Conservation (phyloP, 2,329 filamentous ascomycete genomes). For the Talaromyces atroroseus region DNA sequence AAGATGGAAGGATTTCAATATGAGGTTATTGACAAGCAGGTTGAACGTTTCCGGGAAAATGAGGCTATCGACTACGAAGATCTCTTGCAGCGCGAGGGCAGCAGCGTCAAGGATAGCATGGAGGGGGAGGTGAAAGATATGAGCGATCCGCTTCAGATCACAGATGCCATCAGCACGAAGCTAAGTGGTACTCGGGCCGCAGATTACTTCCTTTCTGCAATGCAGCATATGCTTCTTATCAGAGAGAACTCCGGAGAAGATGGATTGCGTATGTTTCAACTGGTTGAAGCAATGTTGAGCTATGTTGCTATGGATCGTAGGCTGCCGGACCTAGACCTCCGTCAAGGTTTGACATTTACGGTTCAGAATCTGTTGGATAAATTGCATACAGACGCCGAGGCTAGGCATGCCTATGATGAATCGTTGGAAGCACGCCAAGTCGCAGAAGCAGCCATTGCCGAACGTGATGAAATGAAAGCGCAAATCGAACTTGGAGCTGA, state of each 20-base stretch:
- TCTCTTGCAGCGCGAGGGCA: conserved; percentile 84
- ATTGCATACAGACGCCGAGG: conserved; percentile 92
- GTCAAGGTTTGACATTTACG: conserved; percentile 95
- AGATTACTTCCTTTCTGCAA: conserved; percentile 91
- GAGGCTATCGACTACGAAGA: conserved; percentile 98
- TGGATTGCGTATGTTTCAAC: conserved; percentile 88
- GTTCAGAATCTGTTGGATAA: conserved; percentile 94
- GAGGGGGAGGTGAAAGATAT: conserved; percentile 86
- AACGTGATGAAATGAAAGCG: conserved; percentile 89
- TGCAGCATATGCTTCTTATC: conserved; percentile 92
- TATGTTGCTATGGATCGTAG: conserved; percentile 98
- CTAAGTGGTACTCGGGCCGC: conserved; percentile 78
- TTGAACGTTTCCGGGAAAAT: conserved; percentile 86
- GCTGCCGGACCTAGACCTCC: conserved; percentile 92
- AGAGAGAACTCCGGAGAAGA: conserved; percentile 89
- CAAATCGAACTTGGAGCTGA: conserved; percentile 88
- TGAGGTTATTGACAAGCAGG: conserved; percentile 96
- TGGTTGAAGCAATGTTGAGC: conserved; percentile 97
- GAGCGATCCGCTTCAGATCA: conserved; percentile 87
- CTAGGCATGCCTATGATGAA: conserved; percentile 85
- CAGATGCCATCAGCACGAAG: conserved; percentile 83
- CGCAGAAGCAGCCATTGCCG: conserved; percentile 90
- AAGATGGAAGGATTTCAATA: conserved; percentile 99
- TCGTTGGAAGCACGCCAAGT: conserved; percentile 85
- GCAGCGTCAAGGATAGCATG: conserved; percentile 80